Conservation (phyloP, 1,139 yeast genomes). For the Scheffersomyces insectosa region DNA sequence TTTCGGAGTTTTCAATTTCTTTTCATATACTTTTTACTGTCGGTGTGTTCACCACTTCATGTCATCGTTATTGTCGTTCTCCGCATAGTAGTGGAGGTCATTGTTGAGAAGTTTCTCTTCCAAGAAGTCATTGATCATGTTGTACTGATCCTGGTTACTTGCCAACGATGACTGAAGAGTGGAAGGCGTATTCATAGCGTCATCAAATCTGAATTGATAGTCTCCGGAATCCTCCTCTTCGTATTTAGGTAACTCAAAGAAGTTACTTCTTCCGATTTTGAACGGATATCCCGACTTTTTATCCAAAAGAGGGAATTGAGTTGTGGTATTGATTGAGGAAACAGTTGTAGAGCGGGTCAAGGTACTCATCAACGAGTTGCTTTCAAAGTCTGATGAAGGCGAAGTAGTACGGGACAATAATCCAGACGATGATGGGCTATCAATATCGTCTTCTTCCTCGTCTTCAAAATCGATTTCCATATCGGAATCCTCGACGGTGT, state of each 20-base stretch:
- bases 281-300: slow-evolving; percentile 14
- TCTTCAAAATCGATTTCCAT: slow-evolving; percentile 24
- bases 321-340: slow-evolving; percentile 20
- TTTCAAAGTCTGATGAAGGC: slow-evolving; percentile 37
- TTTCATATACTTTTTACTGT: no score
- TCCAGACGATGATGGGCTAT: slow-evolving; percentile 18
- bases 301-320: slow-evolving; percentile 2
- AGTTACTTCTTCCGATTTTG: slow-evolving; percentile 11
- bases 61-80: slow-evolving; percentile 5
- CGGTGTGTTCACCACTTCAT: neutral
- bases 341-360: slow-evolving; percentile 49
- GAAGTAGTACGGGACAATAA: slow-evolving; percentile 42
- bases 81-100: slow-evolving; percentile 11
- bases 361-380: slow-evolving; percentile 38
- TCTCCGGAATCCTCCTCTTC: slow-evolving; percentile 10
- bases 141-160: slow-evolving; percentile 34
- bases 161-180: slow-evolving; percentile 2
- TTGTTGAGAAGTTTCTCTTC: slow-evolving; percentile 34
- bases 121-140: slow-evolving; percentile 41
- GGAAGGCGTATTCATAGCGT: slow-evolving; percentile 10
- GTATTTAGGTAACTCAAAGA: slow-evolving; percentile 17
- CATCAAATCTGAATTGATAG: slow-evolving; percentile 15
- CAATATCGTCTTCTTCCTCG: slow-evolving; percentile 29
- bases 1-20: no score
- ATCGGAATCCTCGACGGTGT: slow-evolving; percentile 18